These are phyloP conservation scores for Sphaerulina populicola DNA, from an alignment of 2,329 filamentous ascomycete genomes.

Conservation along the genomic window DNA sequence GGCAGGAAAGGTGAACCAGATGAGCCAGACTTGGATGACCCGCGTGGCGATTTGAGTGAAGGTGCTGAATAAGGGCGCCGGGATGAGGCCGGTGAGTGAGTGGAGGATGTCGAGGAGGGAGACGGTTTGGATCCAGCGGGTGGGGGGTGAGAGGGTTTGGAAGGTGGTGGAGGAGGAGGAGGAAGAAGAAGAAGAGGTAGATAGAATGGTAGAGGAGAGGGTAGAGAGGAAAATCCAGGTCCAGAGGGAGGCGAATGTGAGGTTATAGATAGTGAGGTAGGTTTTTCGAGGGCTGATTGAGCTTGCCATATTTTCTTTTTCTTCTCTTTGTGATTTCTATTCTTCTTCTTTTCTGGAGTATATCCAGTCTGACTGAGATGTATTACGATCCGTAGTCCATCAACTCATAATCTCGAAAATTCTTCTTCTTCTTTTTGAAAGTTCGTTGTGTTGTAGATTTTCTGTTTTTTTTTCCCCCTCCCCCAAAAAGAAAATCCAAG, in stretches of 20 bases:
- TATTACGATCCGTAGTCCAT: no score
- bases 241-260: background rate
- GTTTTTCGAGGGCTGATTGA: background rate
- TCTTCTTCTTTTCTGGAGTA: no score
- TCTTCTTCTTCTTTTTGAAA: no score
- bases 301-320: background rate
- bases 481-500: no score
- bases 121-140: conserved; percentile 7
- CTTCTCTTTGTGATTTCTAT: no score
- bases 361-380: no score
- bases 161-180: background rate
- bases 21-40: conserved; percentile 10
- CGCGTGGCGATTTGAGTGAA: conserved; percentile 10
- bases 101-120: conserved; percentile 7
- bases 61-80: conserved; percentile 7
- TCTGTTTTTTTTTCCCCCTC: no score
- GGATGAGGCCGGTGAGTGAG: conserved; percentile 3
- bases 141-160: background rate
- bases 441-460: background rate
- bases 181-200: background rate
- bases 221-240: background rate
- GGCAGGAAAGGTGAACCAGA: conserved; percentile 6
- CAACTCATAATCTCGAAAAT: background rate
- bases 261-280: conserved; percentile 4
- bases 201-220: background rate